Evolutionary conservation across 495 filamentous ascomycete genomes (phyloP), one percentile per base, ranked within the genome.

Genomic region (Penicillium fimorum): DNA sequence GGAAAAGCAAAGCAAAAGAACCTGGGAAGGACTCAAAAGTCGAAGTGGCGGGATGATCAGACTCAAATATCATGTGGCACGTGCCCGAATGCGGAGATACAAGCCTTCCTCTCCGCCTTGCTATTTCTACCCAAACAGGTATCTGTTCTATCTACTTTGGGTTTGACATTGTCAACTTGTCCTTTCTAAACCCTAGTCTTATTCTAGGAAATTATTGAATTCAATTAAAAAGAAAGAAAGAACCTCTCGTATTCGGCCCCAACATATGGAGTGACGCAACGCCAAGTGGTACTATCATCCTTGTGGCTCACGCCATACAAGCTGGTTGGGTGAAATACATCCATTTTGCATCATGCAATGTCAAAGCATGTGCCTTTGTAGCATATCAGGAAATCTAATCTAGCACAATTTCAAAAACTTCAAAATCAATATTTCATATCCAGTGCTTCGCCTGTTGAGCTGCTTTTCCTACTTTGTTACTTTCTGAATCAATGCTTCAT

Each of bases 71-170:
- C 51, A 46, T 53, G 27, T 17, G 30, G 51, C 51, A 53, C 51
- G 51, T 53, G 51, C 51, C 40, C 40, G 18, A 37, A 53, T 53
- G 51, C 51, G 51, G 51, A 53, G 51, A 53, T 53, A 40, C 45
- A 47, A 47, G 24, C 35, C 13, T 51, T 15, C 4, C 32, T 49
- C 15, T 27, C 9, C 18, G 20, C 8, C 13, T 25, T 18, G 27
- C 1, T 1, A 22, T 1, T 22, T 22, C 2, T 22, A 22, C 22
- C 22, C 2, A 22, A 22, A 22, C 22, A 22, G 22, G 22, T 22
- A 1, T 22, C 22, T 22, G 22, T 22, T 22, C 29, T 13, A 4
- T 37, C 15, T 6, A 17, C n/a, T 38, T 38, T n/a, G 7, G 6
- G 9, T 38, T 17, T n/a, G 13, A 37, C 2, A 1, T 30, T 8